Conservation (phyloP, 139 green algal genomes). For the Nannochloris sp. region DNA sequence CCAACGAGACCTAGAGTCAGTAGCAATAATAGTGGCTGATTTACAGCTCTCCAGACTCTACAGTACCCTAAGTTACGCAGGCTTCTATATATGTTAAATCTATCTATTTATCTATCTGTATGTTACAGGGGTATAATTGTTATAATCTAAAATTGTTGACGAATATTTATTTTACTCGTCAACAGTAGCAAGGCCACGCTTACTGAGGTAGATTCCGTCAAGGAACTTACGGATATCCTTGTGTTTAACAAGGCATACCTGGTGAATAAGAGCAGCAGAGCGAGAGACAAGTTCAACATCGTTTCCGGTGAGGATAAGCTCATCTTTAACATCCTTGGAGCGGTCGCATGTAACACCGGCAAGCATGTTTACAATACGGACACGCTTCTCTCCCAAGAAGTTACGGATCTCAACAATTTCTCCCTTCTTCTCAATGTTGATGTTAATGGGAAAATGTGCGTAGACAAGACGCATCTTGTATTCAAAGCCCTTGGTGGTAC, state of each 20-base stretch:
- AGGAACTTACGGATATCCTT: conserved; percentile 99
- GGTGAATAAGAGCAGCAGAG: conserved; percentile 82
- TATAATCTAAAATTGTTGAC: not conserved
- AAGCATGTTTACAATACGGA: conserved; percentile 90
- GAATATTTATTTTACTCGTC: conserved; percentile 10
- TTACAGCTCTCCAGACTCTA: too few species aligned
- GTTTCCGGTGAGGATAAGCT: conserved; percentile 92
- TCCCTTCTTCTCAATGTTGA: conserved; percentile 81
- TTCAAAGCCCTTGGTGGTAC: conserved; percentile 81
- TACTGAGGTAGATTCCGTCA: conserved; percentile 95
- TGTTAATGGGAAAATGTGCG: conserved; percentile 99
- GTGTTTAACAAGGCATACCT: conserved; percentile 57
- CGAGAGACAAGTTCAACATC: conserved; percentile 92
- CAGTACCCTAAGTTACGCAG: too few species aligned
- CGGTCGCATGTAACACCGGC: conserved; percentile 73
- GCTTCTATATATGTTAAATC: too few species aligned
- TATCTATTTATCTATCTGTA: too few species aligned
- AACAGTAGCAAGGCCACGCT: conserved; percentile 66
- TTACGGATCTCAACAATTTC: conserved; percentile 91
- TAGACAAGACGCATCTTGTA: conserved; percentile 99
- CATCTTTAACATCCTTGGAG: conserved; percentile 88
- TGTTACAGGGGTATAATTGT: not conserved
- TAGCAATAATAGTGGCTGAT: too few species aligned
- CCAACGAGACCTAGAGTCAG: too few species aligned
- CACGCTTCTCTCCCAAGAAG: conserved; percentile 99